phyloP scores from a whole-genome alignment of 1,284 basidiomycete species.

The Moesziomyces sp. region DNA sequence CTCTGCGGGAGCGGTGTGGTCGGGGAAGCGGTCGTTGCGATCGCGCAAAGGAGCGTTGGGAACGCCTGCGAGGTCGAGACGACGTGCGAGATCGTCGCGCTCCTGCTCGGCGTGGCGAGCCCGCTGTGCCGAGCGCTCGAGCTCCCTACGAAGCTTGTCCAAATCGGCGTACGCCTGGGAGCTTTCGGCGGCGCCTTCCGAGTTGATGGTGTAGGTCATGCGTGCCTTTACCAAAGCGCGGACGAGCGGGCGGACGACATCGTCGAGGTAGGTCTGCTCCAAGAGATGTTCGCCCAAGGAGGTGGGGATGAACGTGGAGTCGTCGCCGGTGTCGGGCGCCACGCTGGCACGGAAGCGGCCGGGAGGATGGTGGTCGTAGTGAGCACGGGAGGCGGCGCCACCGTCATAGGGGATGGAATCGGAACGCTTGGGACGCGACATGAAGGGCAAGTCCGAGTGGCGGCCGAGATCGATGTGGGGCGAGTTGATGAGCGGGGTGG shows the following conservation, averaged over 20 bases:
- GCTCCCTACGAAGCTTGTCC: conserved; percentile 43
- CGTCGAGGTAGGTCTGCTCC: conserved; percentile 50
- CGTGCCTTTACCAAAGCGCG: conserved; percentile 44
- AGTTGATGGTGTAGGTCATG: conserved; percentile 22
- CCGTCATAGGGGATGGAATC: conserved; percentile 16
- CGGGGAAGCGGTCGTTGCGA: conserved; percentile 16
- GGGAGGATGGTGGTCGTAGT: conserved; percentile 3
- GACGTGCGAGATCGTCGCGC: conserved; percentile 43
- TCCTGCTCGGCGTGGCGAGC: conserved; percentile 45
- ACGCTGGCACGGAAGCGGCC: not conserved
- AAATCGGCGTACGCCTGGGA: conserved; percentile 42
- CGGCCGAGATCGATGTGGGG: conserved; percentile 21
- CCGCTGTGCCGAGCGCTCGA: conserved; percentile 35
- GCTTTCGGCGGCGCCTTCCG: conserved; percentile 9
- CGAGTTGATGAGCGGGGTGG: conserved; percentile 33
- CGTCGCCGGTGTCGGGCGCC: conserved; percentile 24
- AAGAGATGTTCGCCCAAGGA: conserved; percentile 43
- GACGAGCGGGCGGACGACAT: conserved; percentile 47
- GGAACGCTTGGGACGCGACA: conserved; percentile 34
- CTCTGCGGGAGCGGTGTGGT: conserved; percentile 7
- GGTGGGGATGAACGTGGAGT: conserved; percentile 36
- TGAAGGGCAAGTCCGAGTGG: conserved; percentile 12
- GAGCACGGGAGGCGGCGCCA: conserved; percentile 5
- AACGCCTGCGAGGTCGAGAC: conserved; percentile 34
- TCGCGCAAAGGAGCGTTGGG: conserved; percentile 18